Conservation (phyloP, 805 yeast genomes). For the Teunomyces atbi region DNA sequence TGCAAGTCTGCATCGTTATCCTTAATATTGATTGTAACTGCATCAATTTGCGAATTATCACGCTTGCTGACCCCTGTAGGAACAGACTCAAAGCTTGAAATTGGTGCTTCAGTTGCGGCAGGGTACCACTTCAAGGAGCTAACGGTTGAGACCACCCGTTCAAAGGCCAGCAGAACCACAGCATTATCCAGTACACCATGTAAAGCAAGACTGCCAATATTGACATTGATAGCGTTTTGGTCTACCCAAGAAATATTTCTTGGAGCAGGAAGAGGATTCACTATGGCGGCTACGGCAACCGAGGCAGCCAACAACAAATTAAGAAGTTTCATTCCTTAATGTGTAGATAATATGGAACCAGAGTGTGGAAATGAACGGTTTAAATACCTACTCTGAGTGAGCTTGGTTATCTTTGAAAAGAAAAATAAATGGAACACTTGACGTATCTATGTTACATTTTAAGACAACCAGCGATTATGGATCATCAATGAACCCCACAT, state of each 20-base stretch:
- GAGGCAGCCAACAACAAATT: neutral
- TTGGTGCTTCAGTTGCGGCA: conserved; percentile 26
- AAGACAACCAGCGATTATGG: neutral
- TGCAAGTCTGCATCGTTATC: conserved; percentile 27
- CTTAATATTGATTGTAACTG: conserved; percentile 13
- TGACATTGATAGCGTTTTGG: conserved; percentile 3
- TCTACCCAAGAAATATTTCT: conserved; percentile 17
- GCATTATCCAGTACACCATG: conserved; percentile 5
- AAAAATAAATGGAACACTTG: neutral
- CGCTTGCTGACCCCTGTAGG: conserved; percentile 9
- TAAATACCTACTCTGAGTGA: no score
- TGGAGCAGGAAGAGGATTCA: conserved; percentile 24
- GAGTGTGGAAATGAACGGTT: no score
- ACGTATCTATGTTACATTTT: neutral
- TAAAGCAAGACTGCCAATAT: conserved; percentile 5
- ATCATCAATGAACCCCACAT: neutral
- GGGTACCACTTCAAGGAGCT: conserved; percentile 33
- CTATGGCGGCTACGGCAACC: conserved; percentile 5
- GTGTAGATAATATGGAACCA: neutral
- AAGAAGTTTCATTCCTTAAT: neutral
- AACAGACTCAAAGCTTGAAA: conserved; percentile 17
- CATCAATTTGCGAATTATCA: neutral
- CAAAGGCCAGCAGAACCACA: conserved; percentile 23
- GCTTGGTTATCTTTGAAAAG: no score
- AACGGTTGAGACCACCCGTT: conserved; percentile 18